Evolutionary conservation across 2,329 filamentous ascomycete genomes (phyloP).

Genomic region (Ilyonectria mors-panacis): DNA sequence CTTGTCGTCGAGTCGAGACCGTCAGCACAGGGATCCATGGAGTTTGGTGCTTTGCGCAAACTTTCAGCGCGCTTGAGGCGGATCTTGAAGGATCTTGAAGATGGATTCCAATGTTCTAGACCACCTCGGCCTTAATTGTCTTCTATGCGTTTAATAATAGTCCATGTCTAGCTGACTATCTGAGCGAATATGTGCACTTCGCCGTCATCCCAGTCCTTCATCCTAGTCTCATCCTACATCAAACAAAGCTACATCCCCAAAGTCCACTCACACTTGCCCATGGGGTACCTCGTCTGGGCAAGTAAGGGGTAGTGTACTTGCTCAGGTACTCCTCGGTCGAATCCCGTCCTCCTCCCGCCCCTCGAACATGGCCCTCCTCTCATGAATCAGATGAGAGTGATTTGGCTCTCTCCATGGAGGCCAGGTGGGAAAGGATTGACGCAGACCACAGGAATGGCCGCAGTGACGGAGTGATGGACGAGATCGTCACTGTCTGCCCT

Average conservation of each 20-base stretch:
- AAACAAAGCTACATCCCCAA: neutral
- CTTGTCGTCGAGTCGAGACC: neutral
- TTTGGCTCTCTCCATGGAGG: neutral
- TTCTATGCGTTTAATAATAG: neutral
- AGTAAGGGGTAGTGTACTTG: slow-evolving; percentile 3
- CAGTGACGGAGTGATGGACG: neutral
- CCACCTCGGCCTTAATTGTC: neutral
- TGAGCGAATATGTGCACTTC: slow-evolving; percentile 11
- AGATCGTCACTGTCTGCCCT: slow-evolving; percentile 6
- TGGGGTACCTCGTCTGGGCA: neutral
- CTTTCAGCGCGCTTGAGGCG: slow-evolving; percentile 9
- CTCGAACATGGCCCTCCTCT: neutral
- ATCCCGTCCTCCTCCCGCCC: slow-evolving; percentile 3
- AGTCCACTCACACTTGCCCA: slow-evolving; percentile 1
- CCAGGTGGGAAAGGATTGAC: neutral
- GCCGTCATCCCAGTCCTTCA: neutral
- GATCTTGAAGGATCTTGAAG: neutral
- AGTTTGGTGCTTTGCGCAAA: neutral
- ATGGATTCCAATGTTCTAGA: slow-evolving; percentile 9
- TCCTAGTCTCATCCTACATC: slow-evolving; percentile 2
- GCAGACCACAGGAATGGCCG: neutral
- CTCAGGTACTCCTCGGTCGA: slow-evolving; percentile 1
- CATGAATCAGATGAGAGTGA: neutral
- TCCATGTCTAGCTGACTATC: neutral
- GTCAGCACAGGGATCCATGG: neutral